Percentiles rank a stretch among this genome's conserved stretches.
These are phyloP conservation scores for Colletotrichum scovillei DNA, from an alignment of 2,329 filamentous ascomycete genomes.

Conservation along the genomic window DNA sequence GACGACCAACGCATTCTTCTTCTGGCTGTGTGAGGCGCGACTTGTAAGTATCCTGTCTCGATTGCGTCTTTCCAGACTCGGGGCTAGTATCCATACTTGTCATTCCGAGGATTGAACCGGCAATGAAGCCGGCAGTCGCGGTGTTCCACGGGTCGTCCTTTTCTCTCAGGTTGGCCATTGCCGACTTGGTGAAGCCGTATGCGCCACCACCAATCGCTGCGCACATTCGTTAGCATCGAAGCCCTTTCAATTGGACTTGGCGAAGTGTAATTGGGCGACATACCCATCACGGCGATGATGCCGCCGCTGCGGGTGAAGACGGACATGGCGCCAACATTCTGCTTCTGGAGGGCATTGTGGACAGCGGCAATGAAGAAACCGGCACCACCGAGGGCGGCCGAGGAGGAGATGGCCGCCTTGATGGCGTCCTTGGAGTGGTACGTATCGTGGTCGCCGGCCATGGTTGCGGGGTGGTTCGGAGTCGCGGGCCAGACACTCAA, in stretches of 20 bases:
- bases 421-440: constrained; percentile 84
- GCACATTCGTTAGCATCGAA: neutral
- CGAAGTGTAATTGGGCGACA: neutral
- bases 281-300: constrained; percentile 64
- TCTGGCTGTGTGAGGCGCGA: constrained; percentile 42
- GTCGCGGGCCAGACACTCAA: constrained; percentile 33
- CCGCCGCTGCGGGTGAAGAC: constrained; percentile 84
- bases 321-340: constrained; percentile 83
- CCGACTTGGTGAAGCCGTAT: constrained; percentile 81
- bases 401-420: constrained; percentile 72
- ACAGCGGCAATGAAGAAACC: constrained; percentile 81
- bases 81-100: constrained; percentile 66
- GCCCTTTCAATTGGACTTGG: neutral
- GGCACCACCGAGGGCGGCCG: constrained; percentile 71
- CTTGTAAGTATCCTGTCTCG: constrained; percentile 20
- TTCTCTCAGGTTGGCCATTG: constrained; percentile 85
- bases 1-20: too few relatives aligned
- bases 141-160: constrained; percentile 84
- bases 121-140: constrained; percentile 80
- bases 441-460: constrained; percentile 50
- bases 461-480: constrained; percentile 31
- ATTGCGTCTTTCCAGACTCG: neutral
- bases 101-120: constrained; percentile 78
- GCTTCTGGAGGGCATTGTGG: constrained; percentile 86
- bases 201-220: constrained; percentile 78